Percentiles rank a stretch among this genome's conserved stretches.
Evolutionary conservation across 192 early-diverging fungal genomes (phyloP).

Genomic region (Paraglomus brasilianum): DNA sequence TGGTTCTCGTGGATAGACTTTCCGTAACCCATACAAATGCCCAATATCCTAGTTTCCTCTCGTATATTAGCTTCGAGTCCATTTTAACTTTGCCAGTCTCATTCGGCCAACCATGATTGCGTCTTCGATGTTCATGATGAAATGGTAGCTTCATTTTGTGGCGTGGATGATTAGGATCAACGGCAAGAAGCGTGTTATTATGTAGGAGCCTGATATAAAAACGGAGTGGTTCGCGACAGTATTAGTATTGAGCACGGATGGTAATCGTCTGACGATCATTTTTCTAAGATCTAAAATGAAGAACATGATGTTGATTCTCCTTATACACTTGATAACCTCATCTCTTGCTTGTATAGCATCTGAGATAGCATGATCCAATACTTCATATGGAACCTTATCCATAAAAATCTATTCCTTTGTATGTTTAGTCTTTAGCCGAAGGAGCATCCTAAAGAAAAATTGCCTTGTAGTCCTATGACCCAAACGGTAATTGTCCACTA

Average conservation of each 20-base stretch:
- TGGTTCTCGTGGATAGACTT: constrained; percentile 14
- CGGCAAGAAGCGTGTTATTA: too few relatives aligned
- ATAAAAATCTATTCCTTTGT: constrained; percentile 3
- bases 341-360: constrained; percentile 1
- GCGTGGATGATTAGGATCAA: too few relatives aligned
- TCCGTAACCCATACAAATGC: constrained; percentile 4
- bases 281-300: too few relatives aligned
- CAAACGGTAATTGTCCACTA: not conserved
- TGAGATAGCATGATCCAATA: constrained; percentile 4
- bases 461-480: not conserved
- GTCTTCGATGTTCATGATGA: constrained; percentile 12
- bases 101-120: constrained; percentile 19
- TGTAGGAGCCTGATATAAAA: too few relatives aligned
- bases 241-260: too few relatives aligned
- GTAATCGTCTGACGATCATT: too few relatives aligned
- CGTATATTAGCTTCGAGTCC: constrained; percentile 14
- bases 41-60: constrained; percentile 20
- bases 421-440: constrained; percentile 3
- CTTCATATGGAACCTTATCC: not conserved
- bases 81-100: constrained; percentile 17
- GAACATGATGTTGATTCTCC: too few relatives aligned
- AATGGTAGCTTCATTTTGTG: constrained; percentile 12
- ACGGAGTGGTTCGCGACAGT: too few relatives aligned
- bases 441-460: constrained; percentile 16
- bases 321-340: constrained; percentile 9